Evolutionary conservation across 2,329 filamentous ascomycete species (phyloP).

Genomic region (Emmonsia crescens): DNA sequence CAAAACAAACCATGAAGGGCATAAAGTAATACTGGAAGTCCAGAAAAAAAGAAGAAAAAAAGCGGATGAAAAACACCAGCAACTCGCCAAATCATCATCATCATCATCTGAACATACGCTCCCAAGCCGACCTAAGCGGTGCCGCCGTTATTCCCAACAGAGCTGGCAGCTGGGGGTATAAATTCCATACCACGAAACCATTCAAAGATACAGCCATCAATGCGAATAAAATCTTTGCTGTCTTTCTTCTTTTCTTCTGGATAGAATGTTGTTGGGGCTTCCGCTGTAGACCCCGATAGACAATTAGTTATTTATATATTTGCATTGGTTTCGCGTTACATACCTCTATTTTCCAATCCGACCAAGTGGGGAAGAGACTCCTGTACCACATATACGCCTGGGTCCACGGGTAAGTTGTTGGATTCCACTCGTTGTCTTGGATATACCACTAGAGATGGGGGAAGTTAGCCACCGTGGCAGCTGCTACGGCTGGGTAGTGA

Average conservation of each 20-base stretch:
- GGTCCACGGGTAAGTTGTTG: slow-evolving; percentile 20
- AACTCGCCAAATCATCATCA: background rate
- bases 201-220: background rate
- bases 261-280: background rate
- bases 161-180: background rate
- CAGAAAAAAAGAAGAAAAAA: background rate
- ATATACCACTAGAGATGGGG: slow-evolving; percentile 15
- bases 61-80: background rate
- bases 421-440: slow-evolving; percentile 19
- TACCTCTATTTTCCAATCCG: slow-evolving; percentile 18
- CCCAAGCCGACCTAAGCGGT: background rate
- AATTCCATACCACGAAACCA: background rate
- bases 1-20: background rate
- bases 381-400: slow-evolving; percentile 20
- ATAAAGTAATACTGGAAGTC: too few relatives aligned
- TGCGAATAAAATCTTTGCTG: background rate
- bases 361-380: slow-evolving; percentile 20
- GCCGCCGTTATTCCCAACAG: background rate
- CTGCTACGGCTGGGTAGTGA: background rate
- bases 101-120: background rate
- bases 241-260: background rate
- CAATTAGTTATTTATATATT: background rate
- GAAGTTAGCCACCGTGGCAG: background rate
- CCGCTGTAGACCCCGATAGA: background rate
- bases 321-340: background rate